These are phyloP conservation scores for Hypoxylon rickii DNA, from an alignment of 495 filamentous ascomycete species.

Conservation along the genomic window DNA sequence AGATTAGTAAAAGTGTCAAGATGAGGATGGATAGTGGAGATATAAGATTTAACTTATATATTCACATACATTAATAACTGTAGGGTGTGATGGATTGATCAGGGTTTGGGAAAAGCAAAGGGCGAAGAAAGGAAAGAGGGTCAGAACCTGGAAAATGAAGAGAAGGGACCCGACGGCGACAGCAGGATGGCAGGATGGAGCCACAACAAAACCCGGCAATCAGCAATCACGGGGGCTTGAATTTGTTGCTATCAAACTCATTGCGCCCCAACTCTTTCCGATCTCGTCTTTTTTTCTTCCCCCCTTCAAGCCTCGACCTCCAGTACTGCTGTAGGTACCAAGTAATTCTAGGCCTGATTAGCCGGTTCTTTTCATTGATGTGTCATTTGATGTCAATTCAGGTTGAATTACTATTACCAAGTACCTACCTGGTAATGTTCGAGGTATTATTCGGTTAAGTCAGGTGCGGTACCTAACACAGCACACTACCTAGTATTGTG, in stretches of 20 bases:
- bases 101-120: too few species aligned
- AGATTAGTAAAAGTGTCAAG: too few species aligned
- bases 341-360: slow-evolving; percentile 35
- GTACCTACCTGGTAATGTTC: too few species aligned
- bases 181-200: background rate
- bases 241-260: slow-evolving; percentile 9
- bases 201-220: background rate
- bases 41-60: too few species aligned
- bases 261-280: slow-evolving; percentile 10
- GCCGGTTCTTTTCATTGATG: slow-evolving; percentile 32
- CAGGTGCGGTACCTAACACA: background rate
- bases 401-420: slow-evolving; percentile 30
- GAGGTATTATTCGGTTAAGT: slow-evolving; percentile 26
- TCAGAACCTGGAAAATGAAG: background rate
- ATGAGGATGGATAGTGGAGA: too few species aligned
- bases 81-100: too few species aligned
- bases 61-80: too few species aligned
- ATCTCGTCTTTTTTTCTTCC: background rate
- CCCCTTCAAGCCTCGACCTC: slow-evolving; percentile 7
- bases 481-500: too few species aligned
- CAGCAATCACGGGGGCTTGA: slow-evolving; percentile 12
- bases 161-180: background rate
- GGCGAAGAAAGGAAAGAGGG: background rate
- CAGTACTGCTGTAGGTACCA: too few species aligned
- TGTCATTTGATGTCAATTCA: slow-evolving; percentile 27